Evolutionary conservation across 2,329 filamentous ascomycete species (phyloP).

Genomic region (Diplodia sapinea): DNA sequence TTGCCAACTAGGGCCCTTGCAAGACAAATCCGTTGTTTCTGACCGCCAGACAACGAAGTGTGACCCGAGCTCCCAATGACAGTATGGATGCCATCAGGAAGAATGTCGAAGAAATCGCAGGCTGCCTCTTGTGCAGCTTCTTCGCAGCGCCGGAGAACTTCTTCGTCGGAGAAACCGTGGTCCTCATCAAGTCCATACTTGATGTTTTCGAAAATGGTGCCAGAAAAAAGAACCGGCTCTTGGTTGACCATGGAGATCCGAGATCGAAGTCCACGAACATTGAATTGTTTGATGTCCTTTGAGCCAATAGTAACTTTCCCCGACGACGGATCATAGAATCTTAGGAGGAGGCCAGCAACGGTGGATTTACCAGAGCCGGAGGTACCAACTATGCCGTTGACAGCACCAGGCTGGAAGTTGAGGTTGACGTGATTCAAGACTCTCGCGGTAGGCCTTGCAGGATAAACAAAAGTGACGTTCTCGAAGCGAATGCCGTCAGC

Average conservation of each 20-base stretch:
- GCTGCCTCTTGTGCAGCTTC: conserved; percentile 67
- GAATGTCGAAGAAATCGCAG: conserved; percentile 58
- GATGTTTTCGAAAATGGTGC: conserved; percentile 47
- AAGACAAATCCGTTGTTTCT: conserved; percentile 48
- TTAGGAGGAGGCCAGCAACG: conserved; percentile 50
- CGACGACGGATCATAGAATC: conserved; percentile 47
- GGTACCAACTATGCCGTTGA: conserved; percentile 54
- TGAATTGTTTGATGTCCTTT: conserved; percentile 39
- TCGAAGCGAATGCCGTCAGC: conserved; percentile 50
- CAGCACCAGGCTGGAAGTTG: conserved; percentile 46
- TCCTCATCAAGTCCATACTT: conserved; percentile 46
- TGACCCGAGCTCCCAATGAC: conserved; percentile 54
- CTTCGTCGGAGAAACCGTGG: conserved; percentile 56
- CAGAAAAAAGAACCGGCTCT: conserved; percentile 43
- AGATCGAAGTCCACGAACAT: conserved; percentile 42
- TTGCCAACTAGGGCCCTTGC: conserved; percentile 45
- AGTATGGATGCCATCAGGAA: conserved; percentile 46
- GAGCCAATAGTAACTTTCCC: conserved; percentile 46
- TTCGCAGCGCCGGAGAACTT: conserved; percentile 61
- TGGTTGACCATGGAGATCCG: conserved; percentile 45
- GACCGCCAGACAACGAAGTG: conserved; percentile 46
- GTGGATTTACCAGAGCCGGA: conserved; percentile 55
- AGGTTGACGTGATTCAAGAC: conserved; percentile 49
- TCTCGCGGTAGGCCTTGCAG: conserved; percentile 49
- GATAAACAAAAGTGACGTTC: conserved; percentile 53